A percentile compares a stretch with the other conserved stretches of the same genome.
Evolutionary conservation across 2,329 filamentous ascomycete genomes (phyloP).

Genomic region (Mycosphaerelloides madeirae): DNA sequence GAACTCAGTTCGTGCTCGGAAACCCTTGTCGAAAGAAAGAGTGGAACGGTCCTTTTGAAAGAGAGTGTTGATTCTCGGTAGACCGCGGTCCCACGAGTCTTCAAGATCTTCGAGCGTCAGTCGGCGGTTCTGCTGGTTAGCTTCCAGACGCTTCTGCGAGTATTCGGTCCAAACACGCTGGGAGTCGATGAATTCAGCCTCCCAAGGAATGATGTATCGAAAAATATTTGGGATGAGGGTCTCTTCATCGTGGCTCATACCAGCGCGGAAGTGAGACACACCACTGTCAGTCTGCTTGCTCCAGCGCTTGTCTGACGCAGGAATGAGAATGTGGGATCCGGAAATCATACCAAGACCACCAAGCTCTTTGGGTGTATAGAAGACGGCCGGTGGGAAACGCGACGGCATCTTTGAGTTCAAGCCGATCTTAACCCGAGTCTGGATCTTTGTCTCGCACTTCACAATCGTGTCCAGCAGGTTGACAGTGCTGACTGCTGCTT

Average conservation of each 20-base stretch:
- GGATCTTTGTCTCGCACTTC: constrained; percentile 99
- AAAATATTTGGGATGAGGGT: constrained; percentile 98
- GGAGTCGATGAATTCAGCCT: constrained; percentile 97
- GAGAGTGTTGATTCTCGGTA: constrained; percentile 95
- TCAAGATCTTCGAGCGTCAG: constrained; percentile 94
- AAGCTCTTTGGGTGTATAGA: constrained; percentile 97
- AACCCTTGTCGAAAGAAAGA: constrained; percentile 96
- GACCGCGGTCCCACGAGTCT: constrained; percentile 95
- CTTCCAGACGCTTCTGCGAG: constrained; percentile 93
- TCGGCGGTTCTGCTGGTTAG: constrained; percentile 92
- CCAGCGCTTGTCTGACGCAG: constrained; percentile 96
- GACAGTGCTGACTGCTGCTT: constrained; percentile 93
- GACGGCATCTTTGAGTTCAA: constrained; percentile 99
- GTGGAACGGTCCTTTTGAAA: constrained; percentile 99
- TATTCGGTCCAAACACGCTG: constrained; percentile 99
- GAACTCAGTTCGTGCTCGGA: constrained; percentile 91
- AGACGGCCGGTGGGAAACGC: constrained; percentile 94
- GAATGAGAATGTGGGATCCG: constrained; percentile 94
- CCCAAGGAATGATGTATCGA: constrained; percentile 98
- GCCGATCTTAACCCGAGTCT: constrained; percentile 97
- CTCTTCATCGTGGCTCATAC: constrained; percentile 98
- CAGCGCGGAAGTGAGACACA: constrained; percentile 92
- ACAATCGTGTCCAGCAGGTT: constrained; percentile 94
- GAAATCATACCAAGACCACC: constrained; percentile 99
- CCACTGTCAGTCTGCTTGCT: constrained; percentile 97